Evolutionary conservation across 495 filamentous ascomycete genomes (phyloP), one percentile per base, ranked within the genome.

Genomic region (Penicillium ucsense): DNA sequence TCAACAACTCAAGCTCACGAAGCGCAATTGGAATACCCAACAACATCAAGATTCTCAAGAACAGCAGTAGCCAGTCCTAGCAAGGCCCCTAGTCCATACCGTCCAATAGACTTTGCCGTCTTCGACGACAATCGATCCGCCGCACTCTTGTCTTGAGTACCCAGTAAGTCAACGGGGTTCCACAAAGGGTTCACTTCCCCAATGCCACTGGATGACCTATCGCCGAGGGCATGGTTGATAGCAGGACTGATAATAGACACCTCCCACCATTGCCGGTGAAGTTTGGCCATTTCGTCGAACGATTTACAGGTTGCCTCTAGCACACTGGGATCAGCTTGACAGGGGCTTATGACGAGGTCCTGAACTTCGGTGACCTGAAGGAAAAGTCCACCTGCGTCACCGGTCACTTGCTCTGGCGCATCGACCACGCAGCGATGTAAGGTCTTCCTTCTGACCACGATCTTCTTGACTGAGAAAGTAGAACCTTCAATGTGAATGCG

Each of bases 201-300:
- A 41, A 41, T 41, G 9, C 10, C 31, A n/a, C 28, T 10, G 12
- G 39, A 30, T 3, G 12, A 9, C 29, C 28, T 30, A 3, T 31
- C 28, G 6, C 39, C 8, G 9, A 41, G 39, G 12, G 39, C 39
- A 2, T 1, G 9, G 6, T 41, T 27, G 12, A 41, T 41, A 4
- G 51, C 38, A 7, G 48, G 49, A 34, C 64, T 71, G 31, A 62
- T 47, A 5, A 77, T 36, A 7, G 62, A 66, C 8, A 63, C 65
- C 40, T 70, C 63, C 55, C 69, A 76, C 74, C 75, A 78, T 5
- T 67, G 50, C n/a, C 61, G 55, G 6, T 63, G 57, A 4, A 53
- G 50, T 4, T 49, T 48, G 9, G 60, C 46, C 68, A 73, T 71
- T 3, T 63, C 57, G 1, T 42, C 27, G 3, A 49, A 8, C 8